Evolutionary conservation across 805 yeast species (phyloP), one percentile per base, ranked within the genome.

Genomic region (Saccharomyces cerevisiae): DNA sequence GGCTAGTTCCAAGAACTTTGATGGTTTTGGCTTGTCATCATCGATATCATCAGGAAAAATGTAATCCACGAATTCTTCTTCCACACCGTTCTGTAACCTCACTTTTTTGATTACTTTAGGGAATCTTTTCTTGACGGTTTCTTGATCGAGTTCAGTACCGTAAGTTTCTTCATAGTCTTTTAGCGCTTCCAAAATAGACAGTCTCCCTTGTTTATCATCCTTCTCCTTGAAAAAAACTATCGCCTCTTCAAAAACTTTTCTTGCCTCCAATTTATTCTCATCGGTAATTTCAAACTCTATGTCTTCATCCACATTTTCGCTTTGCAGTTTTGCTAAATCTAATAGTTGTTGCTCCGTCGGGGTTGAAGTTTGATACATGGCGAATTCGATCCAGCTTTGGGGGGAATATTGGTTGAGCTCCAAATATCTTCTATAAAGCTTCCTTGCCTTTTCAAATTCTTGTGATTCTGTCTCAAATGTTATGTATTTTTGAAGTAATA

Each of bases 361-460:
- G 0, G 83, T 76, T 0, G 84, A 73, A 2, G 85, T 72, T 65
- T 89, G 96, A 67, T 87, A 85, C 58, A 81, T 69, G 1, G 96
- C 96, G 61, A 75, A 77, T 27, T 82, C 75, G 13, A 86, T 77
- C 89, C 94, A 86, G 2, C 72, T 62, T 26, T 71, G 66, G 3
- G 78, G 71, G 3, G 73, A 62, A 41, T 64, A 59, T 5, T 65
- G 63, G 4, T 73, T 68, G 27, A 61, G 48, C 4, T 59, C 63
- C 13, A 81, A 58, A 24, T 76, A 66, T 1, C 71, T 62, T 49
- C 76, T 73, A 60, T 77, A 82, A 1, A 84, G 60, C 0, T 60
- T 58, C 53, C 94, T 73, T 0, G 89, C 89, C 17, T 70, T 69
- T 0, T 71, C 76, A 60, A 79, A 87, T 53, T 80, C 76, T 61